Evolutionary conservation across 306 rosid genomes (phyloP).

Genomic region (Parietaria judaica): DNA sequence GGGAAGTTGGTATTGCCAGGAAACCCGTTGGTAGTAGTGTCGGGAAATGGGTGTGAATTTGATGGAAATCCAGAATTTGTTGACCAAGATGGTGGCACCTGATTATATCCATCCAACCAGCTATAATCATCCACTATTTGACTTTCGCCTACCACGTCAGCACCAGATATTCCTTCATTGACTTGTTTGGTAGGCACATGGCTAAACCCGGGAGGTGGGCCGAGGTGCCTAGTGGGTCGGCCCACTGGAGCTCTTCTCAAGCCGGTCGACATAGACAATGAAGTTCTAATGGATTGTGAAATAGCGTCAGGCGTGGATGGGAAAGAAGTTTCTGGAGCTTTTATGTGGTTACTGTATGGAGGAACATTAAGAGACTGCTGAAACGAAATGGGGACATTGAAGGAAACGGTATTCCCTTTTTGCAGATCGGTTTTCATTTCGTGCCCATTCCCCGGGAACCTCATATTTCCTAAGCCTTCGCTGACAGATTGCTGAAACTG

Average conservation of each 20-base stretch:
- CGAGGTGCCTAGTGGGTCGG: slow-evolving; percentile 82
- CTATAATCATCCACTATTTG: slow-evolving; percentile 76
- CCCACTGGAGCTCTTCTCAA: slow-evolving; percentile 50
- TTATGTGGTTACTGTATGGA: slow-evolving; percentile 30
- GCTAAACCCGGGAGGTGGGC: slow-evolving; percentile 97
- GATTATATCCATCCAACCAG: slow-evolving; percentile 95
- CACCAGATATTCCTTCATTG: slow-evolving; percentile 32
- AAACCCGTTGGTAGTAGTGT: slow-evolving; percentile 37
- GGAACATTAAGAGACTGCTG: slow-evolving; percentile 37
- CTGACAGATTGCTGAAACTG: slow-evolving; percentile 45
- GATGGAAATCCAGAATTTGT: slow-evolving; percentile 36
- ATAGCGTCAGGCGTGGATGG: slow-evolving; percentile 39
- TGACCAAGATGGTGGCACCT: slow-evolving; percentile 44
- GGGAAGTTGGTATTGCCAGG: slow-evolving; percentile 33
- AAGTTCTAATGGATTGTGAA: slow-evolving; percentile 26
- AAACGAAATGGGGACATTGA: slow-evolving; percentile 42
- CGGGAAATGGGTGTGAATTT: slow-evolving; percentile 35
- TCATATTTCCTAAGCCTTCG: slow-evolving; percentile 42
- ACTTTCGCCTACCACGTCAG: slow-evolving; percentile 46
- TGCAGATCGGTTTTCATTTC: slow-evolving; percentile 36
- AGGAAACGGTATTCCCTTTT: slow-evolving; percentile 26
- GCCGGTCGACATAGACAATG: slow-evolving; percentile 37
- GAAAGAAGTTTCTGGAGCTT: slow-evolving; percentile 32
- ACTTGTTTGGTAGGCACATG: slow-evolving; percentile 46
- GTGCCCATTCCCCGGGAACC: slow-evolving; percentile 62